Evolutionary conservation across 192 early-diverging fungal species (phyloP).

Genomic region (Coemansia sp.): DNA sequence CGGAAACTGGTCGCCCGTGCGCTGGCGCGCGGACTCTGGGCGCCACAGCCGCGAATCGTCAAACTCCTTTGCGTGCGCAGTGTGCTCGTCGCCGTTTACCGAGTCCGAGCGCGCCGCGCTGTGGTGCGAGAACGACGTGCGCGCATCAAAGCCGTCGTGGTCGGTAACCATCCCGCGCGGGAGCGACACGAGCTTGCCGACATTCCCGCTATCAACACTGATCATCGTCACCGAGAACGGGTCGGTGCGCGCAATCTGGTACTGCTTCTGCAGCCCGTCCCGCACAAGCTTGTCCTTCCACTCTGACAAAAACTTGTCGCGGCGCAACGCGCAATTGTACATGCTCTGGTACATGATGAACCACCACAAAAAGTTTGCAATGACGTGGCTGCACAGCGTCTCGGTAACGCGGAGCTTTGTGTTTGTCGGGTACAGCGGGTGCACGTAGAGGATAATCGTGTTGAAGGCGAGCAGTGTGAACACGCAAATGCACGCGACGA

Average conservation of each 20-base stretch:
- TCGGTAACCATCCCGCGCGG: constrained; percentile 23
- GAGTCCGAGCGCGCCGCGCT: background rate
- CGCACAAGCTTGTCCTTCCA: constrained; percentile 49
- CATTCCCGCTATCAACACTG: constrained; percentile 15
- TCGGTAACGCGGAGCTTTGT: constrained; percentile 17
- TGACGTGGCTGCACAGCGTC: constrained; percentile 24
- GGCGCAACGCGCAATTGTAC: constrained; percentile 36
- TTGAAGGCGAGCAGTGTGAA: constrained; percentile 44
- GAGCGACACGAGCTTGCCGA: constrained; percentile 24
- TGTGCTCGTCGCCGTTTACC: too few relatives aligned
- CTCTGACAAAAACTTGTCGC: constrained; percentile 24
- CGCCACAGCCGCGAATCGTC: background rate
- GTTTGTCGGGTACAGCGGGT: constrained; percentile 38
- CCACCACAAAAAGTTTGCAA: constrained; percentile 52
- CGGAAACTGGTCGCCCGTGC: constrained; percentile 17
- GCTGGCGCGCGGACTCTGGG: constrained; percentile 1
- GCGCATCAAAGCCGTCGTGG: constrained; percentile 21
- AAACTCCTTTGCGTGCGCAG: background rate
- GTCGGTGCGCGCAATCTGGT: constrained; percentile 44
- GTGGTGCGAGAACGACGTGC: constrained; percentile 36
- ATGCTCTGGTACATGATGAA: constrained; percentile 52
- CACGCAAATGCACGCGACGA: constrained; percentile 36
- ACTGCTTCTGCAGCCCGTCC: constrained; percentile 50
- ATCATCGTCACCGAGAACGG: constrained; percentile 40
- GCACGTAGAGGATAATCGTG: constrained; percentile 36